These are phyloP conservation scores for Hyaloscypha finlandica DNA, from an alignment of 495 filamentous ascomycete genomes.

Conservation along the genomic window DNA sequence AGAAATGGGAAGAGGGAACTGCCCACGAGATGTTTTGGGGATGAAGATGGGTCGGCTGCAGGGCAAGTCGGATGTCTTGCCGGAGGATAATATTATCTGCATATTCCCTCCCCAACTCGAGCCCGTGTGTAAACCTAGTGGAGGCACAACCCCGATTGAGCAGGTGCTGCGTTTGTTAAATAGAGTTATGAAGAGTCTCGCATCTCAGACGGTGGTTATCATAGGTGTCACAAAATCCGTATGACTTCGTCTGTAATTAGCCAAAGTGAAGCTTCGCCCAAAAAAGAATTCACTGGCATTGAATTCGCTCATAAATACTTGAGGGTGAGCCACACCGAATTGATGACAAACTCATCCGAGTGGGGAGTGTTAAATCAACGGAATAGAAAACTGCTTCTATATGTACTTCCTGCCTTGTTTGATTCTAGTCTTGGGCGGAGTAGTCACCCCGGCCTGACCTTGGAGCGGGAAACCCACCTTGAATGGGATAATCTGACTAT, in stretches of 20 bases:
- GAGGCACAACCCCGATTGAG: background rate
- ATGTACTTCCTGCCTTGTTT: background rate
- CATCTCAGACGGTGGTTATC: background rate
- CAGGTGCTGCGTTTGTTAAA: background rate
- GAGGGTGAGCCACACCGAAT: background rate
- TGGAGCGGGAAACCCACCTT: background rate
- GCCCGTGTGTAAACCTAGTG: background rate
- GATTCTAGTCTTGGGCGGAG: background rate
- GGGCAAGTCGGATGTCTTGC: background rate
- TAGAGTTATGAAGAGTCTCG: background rate
- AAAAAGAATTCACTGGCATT: background rate
- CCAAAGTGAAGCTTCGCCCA: background rate
- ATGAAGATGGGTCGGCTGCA: background rate
- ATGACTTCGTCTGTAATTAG: background rate
- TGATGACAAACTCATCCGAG: background rate
- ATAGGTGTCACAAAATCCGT: background rate
- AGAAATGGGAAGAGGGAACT: background rate
- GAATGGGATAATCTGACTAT: slow-evolving; percentile 11
- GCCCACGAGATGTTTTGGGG: background rate
- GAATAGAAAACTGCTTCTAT: background rate
- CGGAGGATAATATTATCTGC: background rate
- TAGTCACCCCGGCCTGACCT: no score
- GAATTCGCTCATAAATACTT: background rate
- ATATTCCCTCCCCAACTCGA: background rate
- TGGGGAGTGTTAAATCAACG: background rate